Conservation (phyloP, 257 asterid species). For the Oldenlandia corymbosa region DNA sequence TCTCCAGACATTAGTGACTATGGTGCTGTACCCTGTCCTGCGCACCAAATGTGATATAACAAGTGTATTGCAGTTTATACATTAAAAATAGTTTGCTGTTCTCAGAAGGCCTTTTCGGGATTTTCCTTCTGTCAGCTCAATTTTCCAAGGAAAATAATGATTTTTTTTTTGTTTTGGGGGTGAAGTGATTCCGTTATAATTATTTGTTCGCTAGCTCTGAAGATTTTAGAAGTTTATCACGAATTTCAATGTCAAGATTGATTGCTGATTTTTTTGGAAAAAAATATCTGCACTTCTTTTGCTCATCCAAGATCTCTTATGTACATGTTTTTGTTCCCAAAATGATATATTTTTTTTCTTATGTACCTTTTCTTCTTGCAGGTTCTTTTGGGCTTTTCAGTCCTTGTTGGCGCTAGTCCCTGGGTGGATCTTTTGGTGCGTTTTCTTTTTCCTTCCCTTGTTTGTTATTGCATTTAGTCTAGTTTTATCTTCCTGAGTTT, state of each 20-base stretch:
- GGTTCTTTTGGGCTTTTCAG: conserved; percentile 95
- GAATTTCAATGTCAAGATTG: background rate
- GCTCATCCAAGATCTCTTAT: too few species aligned
- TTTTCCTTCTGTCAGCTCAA: background rate
- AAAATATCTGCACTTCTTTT: too few species aligned
- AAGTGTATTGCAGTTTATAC: background rate
- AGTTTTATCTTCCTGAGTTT: background rate
- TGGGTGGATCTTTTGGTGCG: conserved; percentile 98
- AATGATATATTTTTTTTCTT: background rate
- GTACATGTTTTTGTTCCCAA: background rate
- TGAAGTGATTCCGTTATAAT: background rate
- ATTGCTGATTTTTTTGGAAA: too few species aligned
- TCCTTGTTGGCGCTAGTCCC: conserved; percentile 97
- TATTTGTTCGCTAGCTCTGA: background rate
- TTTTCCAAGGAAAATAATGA: background rate
- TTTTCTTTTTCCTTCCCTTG: background rate
- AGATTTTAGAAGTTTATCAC: background rate
- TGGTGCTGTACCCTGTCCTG: background rate
- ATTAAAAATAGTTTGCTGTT: background rate
- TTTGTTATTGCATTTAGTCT: background rate
- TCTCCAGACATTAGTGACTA: too few species aligned
- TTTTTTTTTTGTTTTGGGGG: too few species aligned
- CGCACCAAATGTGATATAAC: background rate
- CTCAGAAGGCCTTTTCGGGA: too few species aligned
- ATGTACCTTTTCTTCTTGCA: conserved; percentile 26